Percentiles rank a stretch among this genome's conserved stretches.
phyloP scores from a whole-genome alignment of 805 yeast genomes.

The Hanseniaspora meyeri region DNA sequence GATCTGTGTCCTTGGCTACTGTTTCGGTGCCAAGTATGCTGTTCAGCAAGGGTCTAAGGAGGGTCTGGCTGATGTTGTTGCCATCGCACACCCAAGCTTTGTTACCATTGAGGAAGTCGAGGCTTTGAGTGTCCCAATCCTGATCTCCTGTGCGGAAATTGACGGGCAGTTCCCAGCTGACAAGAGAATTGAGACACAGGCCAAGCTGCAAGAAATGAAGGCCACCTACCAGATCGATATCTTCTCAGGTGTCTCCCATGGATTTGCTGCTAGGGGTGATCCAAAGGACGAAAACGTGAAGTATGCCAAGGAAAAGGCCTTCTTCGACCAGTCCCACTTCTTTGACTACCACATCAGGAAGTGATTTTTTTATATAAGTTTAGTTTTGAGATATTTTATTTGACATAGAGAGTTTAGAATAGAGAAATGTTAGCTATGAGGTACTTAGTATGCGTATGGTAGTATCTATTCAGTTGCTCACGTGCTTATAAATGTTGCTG shows the following conservation, averaged over 20 bases:
- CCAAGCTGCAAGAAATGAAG: slow-evolving; percentile 39
- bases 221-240: slow-evolving; percentile 50
- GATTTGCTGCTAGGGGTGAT: slow-evolving; percentile 75
- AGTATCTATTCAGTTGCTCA: too few species aligned
- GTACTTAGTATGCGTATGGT: too few species aligned
- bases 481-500: too few species aligned
- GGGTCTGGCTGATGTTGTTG: slow-evolving; percentile 45
- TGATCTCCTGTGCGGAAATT: slow-evolving; percentile 62
- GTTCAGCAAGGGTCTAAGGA: slow-evolving; percentile 34
- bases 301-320: slow-evolving; percentile 58
- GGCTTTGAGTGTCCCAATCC: slow-evolving; percentile 47
- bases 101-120: slow-evolving; percentile 53
- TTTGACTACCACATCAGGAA: slow-evolving; percentile 17
- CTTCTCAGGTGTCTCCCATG: slow-evolving; percentile 58
- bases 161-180: slow-evolving; percentile 56
- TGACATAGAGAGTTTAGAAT: too few species aligned
- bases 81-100: slow-evolving; percentile 76
- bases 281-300: slow-evolving; percentile 36
- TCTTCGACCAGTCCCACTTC: slow-evolving; percentile 31
- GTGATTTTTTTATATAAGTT: background rate
- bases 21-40: slow-evolving; percentile 71
- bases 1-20: slow-evolving; percentile 59
- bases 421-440: too few species aligned
- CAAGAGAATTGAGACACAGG: slow-evolving; percentile 50
- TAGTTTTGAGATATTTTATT: background rate